Conservation (phyloP, 1,284 basidiomycete genomes). For the Caloboletus firmus region DNA sequence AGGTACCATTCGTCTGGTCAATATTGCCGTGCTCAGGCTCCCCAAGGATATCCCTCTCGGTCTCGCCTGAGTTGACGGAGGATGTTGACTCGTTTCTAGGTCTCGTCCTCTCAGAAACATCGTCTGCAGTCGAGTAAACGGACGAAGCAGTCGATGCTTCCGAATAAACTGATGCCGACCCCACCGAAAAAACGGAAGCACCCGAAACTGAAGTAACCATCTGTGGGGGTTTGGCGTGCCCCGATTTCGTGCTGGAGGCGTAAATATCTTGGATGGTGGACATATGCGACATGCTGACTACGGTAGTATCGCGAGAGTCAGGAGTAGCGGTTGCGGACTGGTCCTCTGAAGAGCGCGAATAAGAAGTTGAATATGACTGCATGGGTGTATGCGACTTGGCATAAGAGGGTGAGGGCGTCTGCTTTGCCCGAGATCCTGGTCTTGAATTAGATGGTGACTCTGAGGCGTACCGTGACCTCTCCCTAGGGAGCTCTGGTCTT, state of each 20-base stretch:
- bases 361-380: slow-evolving; percentile 17
- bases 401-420: slow-evolving; percentile 22
- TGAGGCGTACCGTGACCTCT: slow-evolving; percentile 6
- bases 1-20: slow-evolving; percentile 5
- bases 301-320: slow-evolving; percentile 8
- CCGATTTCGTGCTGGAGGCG: neutral
- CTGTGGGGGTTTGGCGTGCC: slow-evolving; percentile 21
- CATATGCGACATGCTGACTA: neutral
- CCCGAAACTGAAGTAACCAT: slow-evolving; percentile 28
- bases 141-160: slow-evolving; percentile 33
- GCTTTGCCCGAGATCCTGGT: slow-evolving; percentile 19
- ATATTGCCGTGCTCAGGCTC: slow-evolving; percentile 12
- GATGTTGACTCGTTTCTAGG: slow-evolving; percentile 19
- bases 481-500: neutral
- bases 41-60: slow-evolving; percentile 18
- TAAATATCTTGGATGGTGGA: neutral
- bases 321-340: neutral
- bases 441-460: slow-evolving; percentile 25
- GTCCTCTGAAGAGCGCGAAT: slow-evolving; percentile 20
- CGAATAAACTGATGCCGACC: slow-evolving; percentile 30
- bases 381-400: slow-evolving; percentile 13
- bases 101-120: slow-evolving; percentile 1
- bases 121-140: slow-evolving; percentile 13
- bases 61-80: slow-evolving; percentile 17
- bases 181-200: slow-evolving; percentile 30